Base-by-base conservation (phyloP, 2,329 filamentous ascomycete genomes). In the Aureobasidium sp. region DNA sequence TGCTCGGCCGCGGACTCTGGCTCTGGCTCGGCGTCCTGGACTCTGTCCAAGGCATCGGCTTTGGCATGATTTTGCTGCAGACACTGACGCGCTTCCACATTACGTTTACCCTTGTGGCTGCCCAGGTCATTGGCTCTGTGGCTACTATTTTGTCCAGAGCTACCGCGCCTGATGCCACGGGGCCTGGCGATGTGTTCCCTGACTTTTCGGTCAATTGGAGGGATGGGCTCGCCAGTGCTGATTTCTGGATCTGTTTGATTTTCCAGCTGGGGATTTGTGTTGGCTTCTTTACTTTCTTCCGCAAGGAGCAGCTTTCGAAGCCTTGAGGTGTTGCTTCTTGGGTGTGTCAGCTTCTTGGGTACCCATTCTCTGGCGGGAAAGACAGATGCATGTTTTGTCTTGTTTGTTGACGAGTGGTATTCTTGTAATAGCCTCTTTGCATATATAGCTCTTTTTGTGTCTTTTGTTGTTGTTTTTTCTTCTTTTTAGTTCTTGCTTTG, bases 11-110 rank as follows among this genome's bases (percentile, higher is more conserved):
- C 45, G 74, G 77, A 61, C 72, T 87, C 5, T 88, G 86, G 85
- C 77, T 88, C 12, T 88, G 85, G 85, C 79, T 88, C 0, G 86
- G 86, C 44, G 79, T 87, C 5, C 76, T 88, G 11, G 86, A 88
- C 67, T 79, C 83, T 11, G 74, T 88, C 7, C 86, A 88, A 70
- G 84, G 84, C 42, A 81, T 87, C 1, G 86, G 86, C 2, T 82
- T 88, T 61, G 86, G 86, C 60, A 88, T 87, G 84, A 83, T 88
- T 57, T 75, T 88, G 5, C 73, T 88, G 45, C 84, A 86, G 69
- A 66, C 65, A 1, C 72, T 87, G 66, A 87, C 85, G 1, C 76
- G 86, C 22, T 79, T 86, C 70, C 86, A 88, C 68, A 84, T 87
- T 62, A 79, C 82, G 60, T 86, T 84, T 66, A 83, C 84, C 0